These are phyloP conservation scores for Piper longum DNA, from an alignment of 164 flowering plant species.

Conservation along the genomic window DNA sequence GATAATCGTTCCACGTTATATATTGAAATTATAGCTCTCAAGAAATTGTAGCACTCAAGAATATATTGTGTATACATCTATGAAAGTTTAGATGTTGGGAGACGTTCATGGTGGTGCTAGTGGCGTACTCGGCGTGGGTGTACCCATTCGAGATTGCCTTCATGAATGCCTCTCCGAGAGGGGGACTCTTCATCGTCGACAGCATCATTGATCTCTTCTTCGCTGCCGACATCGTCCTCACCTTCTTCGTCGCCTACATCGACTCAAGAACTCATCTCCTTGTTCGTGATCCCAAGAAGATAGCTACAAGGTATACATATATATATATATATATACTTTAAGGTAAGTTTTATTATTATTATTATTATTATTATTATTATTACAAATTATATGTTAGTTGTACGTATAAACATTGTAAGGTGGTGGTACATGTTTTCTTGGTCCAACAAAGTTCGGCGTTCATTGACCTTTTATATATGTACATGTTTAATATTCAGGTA, in stretches of 20 bases:
- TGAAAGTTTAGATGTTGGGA: slow-evolving; percentile 67
- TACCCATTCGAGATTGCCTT: slow-evolving; percentile 78
- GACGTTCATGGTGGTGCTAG: slow-evolving; percentile 59
- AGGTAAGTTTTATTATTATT: too few relatives aligned
- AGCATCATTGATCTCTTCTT: slow-evolving; percentile 58
- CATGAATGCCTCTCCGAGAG: slow-evolving; percentile 23
- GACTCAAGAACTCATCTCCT: slow-evolving; percentile 58
- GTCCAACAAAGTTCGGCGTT: too few relatives aligned
- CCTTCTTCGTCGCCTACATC: slow-evolving; percentile 74
- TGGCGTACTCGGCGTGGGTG: slow-evolving; percentile 68
- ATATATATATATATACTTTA: slow-evolving; percentile 2
- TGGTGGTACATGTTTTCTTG: too few relatives aligned
- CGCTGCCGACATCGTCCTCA: slow-evolving; percentile 50
- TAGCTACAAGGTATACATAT: slow-evolving; percentile 43
- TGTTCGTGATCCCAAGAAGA: slow-evolving; percentile 41
- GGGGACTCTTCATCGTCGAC: slow-evolving; percentile 44
- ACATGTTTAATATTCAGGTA: slow-evolving; percentile 29
- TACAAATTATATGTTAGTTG: too few relatives aligned
- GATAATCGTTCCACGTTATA: too few relatives aligned
- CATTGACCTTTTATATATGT: too few relatives aligned
- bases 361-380: too few relatives aligned
- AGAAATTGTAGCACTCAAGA: background rate
- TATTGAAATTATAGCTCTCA: background rate
- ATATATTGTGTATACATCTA: too few relatives aligned
- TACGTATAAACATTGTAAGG: too few relatives aligned